Percentiles rank a stretch among this genome's conserved stretches.
These are phyloP conservation scores for Blastocladiella britannica DNA, from an alignment of 192 early-diverging fungal species.

Conservation along the genomic window DNA sequence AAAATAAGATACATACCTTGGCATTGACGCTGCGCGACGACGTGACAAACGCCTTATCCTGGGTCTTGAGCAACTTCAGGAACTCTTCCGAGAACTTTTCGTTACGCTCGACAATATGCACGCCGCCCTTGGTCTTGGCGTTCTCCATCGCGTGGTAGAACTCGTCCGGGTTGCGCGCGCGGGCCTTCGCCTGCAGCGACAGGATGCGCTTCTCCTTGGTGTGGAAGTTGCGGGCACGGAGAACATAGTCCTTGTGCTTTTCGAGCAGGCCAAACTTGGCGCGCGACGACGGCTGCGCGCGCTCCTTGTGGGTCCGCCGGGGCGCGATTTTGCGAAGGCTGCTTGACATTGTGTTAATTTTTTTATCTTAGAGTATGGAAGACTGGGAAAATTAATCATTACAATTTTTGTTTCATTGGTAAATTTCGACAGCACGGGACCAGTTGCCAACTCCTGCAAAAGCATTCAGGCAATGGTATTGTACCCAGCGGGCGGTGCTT, in stretches of 20 bases:
- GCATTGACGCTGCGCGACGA: slow-evolving; percentile 56
- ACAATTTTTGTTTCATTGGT: too few species aligned
- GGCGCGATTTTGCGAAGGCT: slow-evolving; percentile 62
- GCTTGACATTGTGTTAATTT: background rate
- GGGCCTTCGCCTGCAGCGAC: slow-evolving; percentile 66
- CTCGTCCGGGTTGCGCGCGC: slow-evolving; percentile 81
- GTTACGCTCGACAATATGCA: slow-evolving; percentile 51
- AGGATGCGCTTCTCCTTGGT: slow-evolving; percentile 68
- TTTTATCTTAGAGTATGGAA: too few species aligned
- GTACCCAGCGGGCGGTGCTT: too few species aligned
- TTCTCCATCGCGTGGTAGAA: slow-evolving; percentile 97
- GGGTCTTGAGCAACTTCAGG: slow-evolving; percentile 67
- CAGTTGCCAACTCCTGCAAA: too few species aligned
- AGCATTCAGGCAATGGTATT: too few species aligned
- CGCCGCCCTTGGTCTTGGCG: slow-evolving; percentile 59
- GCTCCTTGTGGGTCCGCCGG: slow-evolving; percentile 74
- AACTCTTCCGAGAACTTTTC: slow-evolving; percentile 54
- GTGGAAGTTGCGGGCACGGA: slow-evolving; percentile 79
- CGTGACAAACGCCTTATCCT: slow-evolving; percentile 74
- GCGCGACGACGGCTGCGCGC: slow-evolving; percentile 42
- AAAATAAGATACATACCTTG: slow-evolving; percentile 22
- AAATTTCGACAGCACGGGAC: too few species aligned
- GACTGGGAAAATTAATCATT: too few species aligned
- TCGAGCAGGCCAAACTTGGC: slow-evolving; percentile 64
- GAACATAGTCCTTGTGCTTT: slow-evolving; percentile 95